These are phyloP conservation scores for Thermothielavioides terrestris DNA, from an alignment of 495 filamentous ascomycete species.

Conservation along the genomic window DNA sequence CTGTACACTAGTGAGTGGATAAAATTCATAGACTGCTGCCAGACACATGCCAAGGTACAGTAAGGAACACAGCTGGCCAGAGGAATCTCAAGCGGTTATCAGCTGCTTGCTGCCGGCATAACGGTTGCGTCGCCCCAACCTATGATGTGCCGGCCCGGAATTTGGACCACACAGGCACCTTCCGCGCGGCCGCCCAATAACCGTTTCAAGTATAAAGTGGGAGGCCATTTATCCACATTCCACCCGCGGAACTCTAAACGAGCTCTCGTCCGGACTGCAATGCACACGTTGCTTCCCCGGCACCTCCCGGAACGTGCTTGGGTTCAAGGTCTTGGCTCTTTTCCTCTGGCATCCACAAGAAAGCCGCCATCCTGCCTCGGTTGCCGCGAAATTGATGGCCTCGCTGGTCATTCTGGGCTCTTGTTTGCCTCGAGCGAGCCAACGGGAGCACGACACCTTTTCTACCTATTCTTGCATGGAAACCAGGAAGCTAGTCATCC, in stretches of 20 bases:
- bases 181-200: constrained; percentile 6
- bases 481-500: no score
- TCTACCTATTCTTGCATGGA: no score
- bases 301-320: neutral
- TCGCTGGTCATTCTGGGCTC: no score
- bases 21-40: no score
- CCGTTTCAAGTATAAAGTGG: constrained; percentile 3
- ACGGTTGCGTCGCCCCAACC: neutral
- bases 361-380: no score
- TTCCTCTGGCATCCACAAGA: no score
- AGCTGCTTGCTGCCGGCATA: neutral
- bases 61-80: neutral
- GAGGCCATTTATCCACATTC: constrained; percentile 12
- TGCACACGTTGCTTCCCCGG: neutral
- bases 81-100: neutral
- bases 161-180: neutral
- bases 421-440: no score
- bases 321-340: neutral
- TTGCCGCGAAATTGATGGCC: no score
- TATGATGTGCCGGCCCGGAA: constrained; percentile 1
- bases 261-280: neutral
- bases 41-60: no score
- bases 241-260: neutral
- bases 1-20: no score
- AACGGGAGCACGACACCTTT: no score